A percentile compares a stretch with the other conserved stretches of the same genome.
Conservation (phyloP, 305 asterid species). For the Solanum hybrid region DNA sequence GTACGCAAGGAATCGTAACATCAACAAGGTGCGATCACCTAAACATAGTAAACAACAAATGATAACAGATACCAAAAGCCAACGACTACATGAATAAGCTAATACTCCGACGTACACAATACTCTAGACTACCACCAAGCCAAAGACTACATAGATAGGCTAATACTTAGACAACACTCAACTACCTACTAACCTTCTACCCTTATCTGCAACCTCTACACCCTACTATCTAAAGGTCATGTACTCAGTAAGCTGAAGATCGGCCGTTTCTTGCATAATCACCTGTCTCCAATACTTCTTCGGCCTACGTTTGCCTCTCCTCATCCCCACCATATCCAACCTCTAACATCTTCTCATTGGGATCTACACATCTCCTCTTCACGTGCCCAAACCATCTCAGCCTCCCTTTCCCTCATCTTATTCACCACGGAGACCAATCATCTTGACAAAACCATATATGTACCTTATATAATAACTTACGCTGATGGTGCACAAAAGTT, state of each 20-base stretch:
- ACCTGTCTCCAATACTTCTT: neutral
- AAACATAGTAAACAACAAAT: neutral
- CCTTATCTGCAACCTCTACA: neutral
- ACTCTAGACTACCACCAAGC: neutral
- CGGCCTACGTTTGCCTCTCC: neutral
- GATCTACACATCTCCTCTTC: neutral
- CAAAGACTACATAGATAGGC: neutral
- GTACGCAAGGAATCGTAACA: neutral
- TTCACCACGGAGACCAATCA: neutral
- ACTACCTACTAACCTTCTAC: neutral
- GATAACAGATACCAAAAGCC: neutral
- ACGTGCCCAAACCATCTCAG: neutral
- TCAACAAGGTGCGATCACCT: neutral
- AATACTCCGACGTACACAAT: neutral
- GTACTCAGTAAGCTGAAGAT: neutral
- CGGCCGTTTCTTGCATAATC: neutral
- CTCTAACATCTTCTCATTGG: neutral
- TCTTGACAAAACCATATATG: neutral
- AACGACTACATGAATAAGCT: neutral
- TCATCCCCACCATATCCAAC: neutral
- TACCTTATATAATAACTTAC: neutral
- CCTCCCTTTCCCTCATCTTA: neutral
- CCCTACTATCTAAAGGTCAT: neutral
- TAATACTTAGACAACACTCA: neutral
- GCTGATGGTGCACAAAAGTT: neutral